Conservation (phyloP, 208 protist species). For the Crithidia sp. region DNA sequence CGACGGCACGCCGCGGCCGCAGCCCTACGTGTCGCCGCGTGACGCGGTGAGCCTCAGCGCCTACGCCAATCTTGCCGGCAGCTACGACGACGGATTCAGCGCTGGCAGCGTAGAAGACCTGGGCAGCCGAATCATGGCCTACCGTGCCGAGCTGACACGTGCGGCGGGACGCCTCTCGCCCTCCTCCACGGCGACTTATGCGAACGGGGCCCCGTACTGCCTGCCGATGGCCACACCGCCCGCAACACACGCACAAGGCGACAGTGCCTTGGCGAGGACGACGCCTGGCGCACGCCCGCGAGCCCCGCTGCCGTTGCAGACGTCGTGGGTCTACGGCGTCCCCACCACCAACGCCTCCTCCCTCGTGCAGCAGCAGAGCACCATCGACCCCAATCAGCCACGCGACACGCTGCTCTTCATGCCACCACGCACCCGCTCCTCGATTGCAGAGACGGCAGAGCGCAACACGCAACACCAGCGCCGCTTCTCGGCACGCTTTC, state of each 20-base stretch:
- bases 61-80: slow-evolving; percentile 33
- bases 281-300: neutral
- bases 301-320: slow-evolving; percentile 31
- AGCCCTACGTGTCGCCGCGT: slow-evolving; percentile 48
- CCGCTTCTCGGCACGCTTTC: neutral
- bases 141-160: slow-evolving; percentile 42
- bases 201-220: slow-evolving; percentile 33
- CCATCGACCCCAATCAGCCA: slow-evolving; percentile 11
- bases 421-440: slow-evolving; percentile 17
- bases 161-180: slow-evolving; percentile 34
- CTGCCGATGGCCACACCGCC: slow-evolving; percentile 23
- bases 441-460: slow-evolving; percentile 22
- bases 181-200: slow-evolving; percentile 23
- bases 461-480: neutral
- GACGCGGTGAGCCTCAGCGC: slow-evolving; percentile 53
- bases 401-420: slow-evolving; percentile 43
- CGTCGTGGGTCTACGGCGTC: slow-evolving; percentile 75
- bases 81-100: slow-evolving; percentile 20
- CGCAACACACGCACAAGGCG: neutral
- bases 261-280: neutral
- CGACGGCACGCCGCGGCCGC: neutral
- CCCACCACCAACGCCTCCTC: slow-evolving; percentile 23
- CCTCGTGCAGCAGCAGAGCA: slow-evolving; percentile 21
- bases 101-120: slow-evolving; percentile 19
- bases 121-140: slow-evolving; percentile 42